phyloP scores from a whole-genome alignment of 805 yeast genomes.

The Lipomyces chichibuensis region DNA sequence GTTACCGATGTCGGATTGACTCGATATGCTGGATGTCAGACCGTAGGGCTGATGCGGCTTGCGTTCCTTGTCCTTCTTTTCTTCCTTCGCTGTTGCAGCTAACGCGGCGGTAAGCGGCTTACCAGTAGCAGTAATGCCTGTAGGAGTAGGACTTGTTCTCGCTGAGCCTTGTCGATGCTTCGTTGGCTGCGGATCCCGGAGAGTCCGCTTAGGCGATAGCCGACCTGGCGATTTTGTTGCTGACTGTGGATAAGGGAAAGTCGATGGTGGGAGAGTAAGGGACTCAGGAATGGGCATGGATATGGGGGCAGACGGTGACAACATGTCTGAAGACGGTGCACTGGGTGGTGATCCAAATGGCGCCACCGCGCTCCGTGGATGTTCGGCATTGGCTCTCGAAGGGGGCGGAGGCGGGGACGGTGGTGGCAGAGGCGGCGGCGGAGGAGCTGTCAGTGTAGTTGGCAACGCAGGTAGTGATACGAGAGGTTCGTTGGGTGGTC shows the following conservation, averaged over 20 bases:
- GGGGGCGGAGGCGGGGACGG: slow-evolving; percentile 3
- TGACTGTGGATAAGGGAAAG: slow-evolving; percentile 25
- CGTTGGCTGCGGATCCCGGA: not conserved
- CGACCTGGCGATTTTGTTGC: slow-evolving; percentile 16
- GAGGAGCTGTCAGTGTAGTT: not conserved
- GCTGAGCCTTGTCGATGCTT: slow-evolving; percentile 1
- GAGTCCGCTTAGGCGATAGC: slow-evolving; percentile 6
- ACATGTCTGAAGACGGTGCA: not conserved
- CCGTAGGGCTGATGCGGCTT: slow-evolving; percentile 3
- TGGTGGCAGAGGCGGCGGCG: slow-evolving; percentile 10
- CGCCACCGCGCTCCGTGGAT: not conserved
- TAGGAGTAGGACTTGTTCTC: not conserved
- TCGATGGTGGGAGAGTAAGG: slow-evolving; percentile 31
- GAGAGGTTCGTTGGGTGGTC: not conserved
- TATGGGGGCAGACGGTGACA: not conserved
- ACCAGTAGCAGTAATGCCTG: not conserved
- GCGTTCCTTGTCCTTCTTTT: slow-evolving; percentile 3
- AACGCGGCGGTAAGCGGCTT: slow-evolving; percentile 3
- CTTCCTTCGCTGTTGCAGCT: slow-evolving; percentile 13
- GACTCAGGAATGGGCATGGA: slow-evolving; percentile 7
- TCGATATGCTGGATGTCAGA: not conserved
- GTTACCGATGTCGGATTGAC: not conserved
- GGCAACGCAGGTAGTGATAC: not conserved
- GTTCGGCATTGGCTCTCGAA: not conserved
- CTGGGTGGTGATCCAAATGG: slow-evolving; percentile 3